These are phyloP conservation scores for Malassezia yamatoensis DNA, from an alignment of 1,284 basidiomycete genomes.

Conservation along the genomic window DNA sequence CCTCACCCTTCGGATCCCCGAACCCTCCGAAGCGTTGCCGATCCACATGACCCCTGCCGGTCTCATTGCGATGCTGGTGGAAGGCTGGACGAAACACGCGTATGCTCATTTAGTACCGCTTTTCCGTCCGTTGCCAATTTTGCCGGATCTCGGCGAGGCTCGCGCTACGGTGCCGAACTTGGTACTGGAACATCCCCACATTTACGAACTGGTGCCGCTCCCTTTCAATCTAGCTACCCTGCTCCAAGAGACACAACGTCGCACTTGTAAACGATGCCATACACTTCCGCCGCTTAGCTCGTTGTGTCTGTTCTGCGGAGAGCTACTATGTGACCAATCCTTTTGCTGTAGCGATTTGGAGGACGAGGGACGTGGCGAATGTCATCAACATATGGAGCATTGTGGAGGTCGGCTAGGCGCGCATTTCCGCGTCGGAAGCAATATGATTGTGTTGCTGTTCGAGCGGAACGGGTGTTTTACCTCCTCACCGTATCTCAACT, in stretches of 20 bases:
- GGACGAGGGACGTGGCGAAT: conserved; percentile 58
- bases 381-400: conserved; percentile 89
- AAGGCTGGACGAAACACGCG: conserved; percentile 47
- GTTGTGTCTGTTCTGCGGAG: conserved; percentile 82
- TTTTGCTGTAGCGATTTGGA: conserved; percentile 79
- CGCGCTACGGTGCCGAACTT: conserved; percentile 49
- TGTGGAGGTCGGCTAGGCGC: conserved; percentile 80
- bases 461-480: conserved; percentile 77
- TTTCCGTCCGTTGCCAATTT: conserved; percentile 42
- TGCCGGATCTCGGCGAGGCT: background rate
- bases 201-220: conserved; percentile 73
- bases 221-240: conserved; percentile 73
- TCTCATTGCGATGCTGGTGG: conserved; percentile 38
- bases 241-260: conserved; percentile 62
- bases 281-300: conserved; percentile 76
- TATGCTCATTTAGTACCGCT: conserved; percentile 40
- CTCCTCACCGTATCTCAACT: conserved; percentile 82
- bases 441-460: conserved; percentile 82
- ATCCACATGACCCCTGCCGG: conserved; percentile 36
- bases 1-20: conserved; percentile 27
- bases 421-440: conserved; percentile 85
- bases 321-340: conserved; percentile 77
- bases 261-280: conserved; percentile 64
- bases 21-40: conserved; percentile 34
- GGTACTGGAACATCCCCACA: conserved; percentile 63